phyloP scores from a whole-genome alignment of 2,329 filamentous ascomycete species.

The Arthrobotrys conoides region DNA sequence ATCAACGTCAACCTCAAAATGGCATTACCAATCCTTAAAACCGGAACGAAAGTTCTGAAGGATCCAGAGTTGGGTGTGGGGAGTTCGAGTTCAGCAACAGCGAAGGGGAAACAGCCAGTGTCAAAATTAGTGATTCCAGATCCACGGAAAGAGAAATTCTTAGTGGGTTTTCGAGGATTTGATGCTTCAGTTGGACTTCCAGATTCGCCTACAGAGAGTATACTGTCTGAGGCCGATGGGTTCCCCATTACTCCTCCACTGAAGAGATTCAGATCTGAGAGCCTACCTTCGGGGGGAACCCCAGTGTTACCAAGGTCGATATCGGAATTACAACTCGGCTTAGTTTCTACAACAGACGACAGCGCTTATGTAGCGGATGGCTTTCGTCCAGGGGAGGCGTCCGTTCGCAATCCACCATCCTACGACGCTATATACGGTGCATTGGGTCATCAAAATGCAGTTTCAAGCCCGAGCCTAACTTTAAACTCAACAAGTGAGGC shows the following conservation, averaged over 20 bases:
- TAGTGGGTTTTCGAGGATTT: slow-evolving; percentile 45
- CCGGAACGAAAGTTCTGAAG: slow-evolving; percentile 18
- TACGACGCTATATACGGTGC: slow-evolving; percentile 53
- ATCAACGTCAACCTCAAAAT: slow-evolving; percentile 58
- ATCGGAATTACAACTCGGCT: slow-evolving; percentile 39
- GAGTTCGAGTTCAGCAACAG: slow-evolving; percentile 15
- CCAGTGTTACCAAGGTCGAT: slow-evolving; percentile 29
- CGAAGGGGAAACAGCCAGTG: slow-evolving; percentile 29
- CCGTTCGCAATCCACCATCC: slow-evolving; percentile 36
- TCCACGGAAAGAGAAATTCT: slow-evolving; percentile 47
- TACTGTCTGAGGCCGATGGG: slow-evolving; percentile 27
- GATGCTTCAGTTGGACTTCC: slow-evolving; percentile 51
- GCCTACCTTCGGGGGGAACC: neutral
- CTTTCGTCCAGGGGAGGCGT: slow-evolving; percentile 43
- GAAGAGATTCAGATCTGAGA: slow-evolving; percentile 34
- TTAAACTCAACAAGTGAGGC: slow-evolving; percentile 6
- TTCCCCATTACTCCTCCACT: slow-evolving; percentile 28
- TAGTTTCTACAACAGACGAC: neutral
- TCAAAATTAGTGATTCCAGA: slow-evolving; percentile 52
- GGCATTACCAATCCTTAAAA: slow-evolving; percentile 37
- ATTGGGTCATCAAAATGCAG: slow-evolving; percentile 23
- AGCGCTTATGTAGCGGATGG: slow-evolving; percentile 46
- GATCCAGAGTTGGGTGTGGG: slow-evolving; percentile 14
- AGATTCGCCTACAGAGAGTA: slow-evolving; percentile 46
- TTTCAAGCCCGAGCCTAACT: slow-evolving; percentile 1